phyloP scores from a whole-genome alignment of 805 yeast genomes.

The Blastobotrys parvus region DNA sequence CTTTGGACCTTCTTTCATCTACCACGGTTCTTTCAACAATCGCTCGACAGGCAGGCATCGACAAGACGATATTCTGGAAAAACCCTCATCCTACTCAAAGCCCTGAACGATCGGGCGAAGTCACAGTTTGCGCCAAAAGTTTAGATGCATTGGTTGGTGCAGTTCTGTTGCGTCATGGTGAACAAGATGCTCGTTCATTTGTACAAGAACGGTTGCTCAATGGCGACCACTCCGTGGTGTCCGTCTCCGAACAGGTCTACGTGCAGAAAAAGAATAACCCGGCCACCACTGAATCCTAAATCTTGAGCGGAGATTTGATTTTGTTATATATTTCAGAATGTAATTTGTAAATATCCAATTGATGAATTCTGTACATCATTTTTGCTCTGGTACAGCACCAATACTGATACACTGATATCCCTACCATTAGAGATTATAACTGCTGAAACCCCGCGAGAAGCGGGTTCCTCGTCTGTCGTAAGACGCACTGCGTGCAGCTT shows the following conservation, averaged over 20 bases:
- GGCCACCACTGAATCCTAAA: no score
- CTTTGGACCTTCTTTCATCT: slow-evolving; percentile 3
- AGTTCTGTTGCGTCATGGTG: slow-evolving; percentile 54
- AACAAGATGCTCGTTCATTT: slow-evolving; percentile 45
- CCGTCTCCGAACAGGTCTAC: slow-evolving; percentile 2
- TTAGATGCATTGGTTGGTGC: slow-evolving; percentile 63
- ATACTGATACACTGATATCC: no score
- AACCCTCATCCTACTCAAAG: slow-evolving; percentile 2
- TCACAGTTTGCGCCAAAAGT: slow-evolving; percentile 43
- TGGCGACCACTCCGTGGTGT: slow-evolving; percentile 25
- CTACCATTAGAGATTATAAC: no score
- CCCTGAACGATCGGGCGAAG: slow-evolving; percentile 24
- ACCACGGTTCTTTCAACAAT: slow-evolving; percentile 22
- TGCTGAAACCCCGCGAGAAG: no score
- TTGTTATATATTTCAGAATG: no score
- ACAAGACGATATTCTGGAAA: slow-evolving; percentile 24
- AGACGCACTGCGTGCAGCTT: no score
- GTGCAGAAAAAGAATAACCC: no score
- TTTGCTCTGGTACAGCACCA: no score
- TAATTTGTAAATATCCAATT: no score
- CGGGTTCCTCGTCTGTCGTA: no score
- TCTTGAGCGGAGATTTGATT: no score
- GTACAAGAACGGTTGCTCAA: slow-evolving; percentile 39
- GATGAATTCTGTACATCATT: no score
- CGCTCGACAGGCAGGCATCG: slow-evolving; percentile 23